These are phyloP conservation scores for Crotalaria pallida DNA, from an alignment of 306 rosid genomes.

Conservation along the genomic window DNA sequence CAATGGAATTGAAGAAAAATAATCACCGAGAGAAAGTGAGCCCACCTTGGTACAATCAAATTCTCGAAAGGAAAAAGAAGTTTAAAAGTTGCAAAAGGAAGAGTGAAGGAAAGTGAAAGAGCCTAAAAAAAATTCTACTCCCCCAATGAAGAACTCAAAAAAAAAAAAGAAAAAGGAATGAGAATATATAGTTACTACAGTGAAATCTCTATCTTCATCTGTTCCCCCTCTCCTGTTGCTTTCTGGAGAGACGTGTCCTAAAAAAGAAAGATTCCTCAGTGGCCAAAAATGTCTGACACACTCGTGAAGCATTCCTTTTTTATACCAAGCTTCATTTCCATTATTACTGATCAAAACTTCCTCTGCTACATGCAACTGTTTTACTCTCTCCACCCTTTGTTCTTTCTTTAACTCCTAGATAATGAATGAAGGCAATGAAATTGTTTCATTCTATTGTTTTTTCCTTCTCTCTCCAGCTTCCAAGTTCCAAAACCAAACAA, in stretches of 20 bases:
- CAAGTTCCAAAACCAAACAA: neutral
- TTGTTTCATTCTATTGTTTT: constrained; percentile 11
- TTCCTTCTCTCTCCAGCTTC: constrained; percentile 2
- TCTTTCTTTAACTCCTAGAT: neutral
- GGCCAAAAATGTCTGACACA: constrained; percentile 57
- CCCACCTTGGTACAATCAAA: constrained; percentile 42
- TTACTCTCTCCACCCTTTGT: neutral
- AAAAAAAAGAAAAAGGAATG: constrained; percentile 12
- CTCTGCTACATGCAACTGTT: constrained; percentile 6
- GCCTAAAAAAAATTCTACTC: neutral
- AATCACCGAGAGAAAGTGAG: neutral
- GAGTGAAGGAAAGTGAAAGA: constrained; percentile 17
- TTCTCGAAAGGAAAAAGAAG: constrained; percentile 30
- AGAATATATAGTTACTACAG: neutral
- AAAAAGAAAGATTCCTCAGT: constrained; percentile 56
- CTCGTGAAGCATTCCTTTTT: constrained; percentile 42
- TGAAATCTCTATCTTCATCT: constrained; percentile 27
- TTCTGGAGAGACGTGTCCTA: constrained; percentile 72
- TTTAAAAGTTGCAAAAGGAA: neutral
- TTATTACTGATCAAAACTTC: constrained; percentile 29
- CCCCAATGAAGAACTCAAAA: constrained; percentile 33
- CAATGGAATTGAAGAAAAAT: constrained; percentile 2
- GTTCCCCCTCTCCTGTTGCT: constrained; percentile 19
- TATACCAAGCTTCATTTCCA: neutral
- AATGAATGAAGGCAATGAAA: constrained; percentile 4